phyloP scores from a whole-genome alignment of 805 yeast species.

The Groenewaldozyma salmanticensis region DNA sequence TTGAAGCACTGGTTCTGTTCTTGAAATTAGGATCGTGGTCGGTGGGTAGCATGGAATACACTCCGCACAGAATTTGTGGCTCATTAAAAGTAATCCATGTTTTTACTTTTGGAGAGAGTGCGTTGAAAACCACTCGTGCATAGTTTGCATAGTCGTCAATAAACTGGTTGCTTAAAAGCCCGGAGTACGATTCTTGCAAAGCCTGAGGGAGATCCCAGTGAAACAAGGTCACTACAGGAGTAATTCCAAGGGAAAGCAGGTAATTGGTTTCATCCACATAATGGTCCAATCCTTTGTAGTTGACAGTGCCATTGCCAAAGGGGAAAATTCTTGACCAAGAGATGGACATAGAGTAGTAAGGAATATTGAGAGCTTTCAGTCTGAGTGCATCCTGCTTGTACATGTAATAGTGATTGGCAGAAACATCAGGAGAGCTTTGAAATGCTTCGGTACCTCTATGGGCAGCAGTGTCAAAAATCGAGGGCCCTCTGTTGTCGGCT shows the following conservation, averaged over 20 bases:
- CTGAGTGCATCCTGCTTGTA: slow-evolving; percentile 28
- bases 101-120: slow-evolving; percentile 26
- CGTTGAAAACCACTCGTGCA: slow-evolving; percentile 25
- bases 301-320: slow-evolving; percentile 19
- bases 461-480: slow-evolving; percentile 20
- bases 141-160: slow-evolving; percentile 27
- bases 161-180: slow-evolving; percentile 21
- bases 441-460: slow-evolving; percentile 14
- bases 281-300: slow-evolving; percentile 23
- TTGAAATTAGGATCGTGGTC: slow-evolving; percentile 9
- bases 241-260: slow-evolving; percentile 17
- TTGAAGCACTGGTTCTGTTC: neutral
- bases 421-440: slow-evolving; percentile 14
- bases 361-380: slow-evolving; percentile 26
- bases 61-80: slow-evolving; percentile 19
- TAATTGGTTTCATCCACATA: slow-evolving; percentile 25
- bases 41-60: slow-evolving; percentile 9
- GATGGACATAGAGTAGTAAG: slow-evolving; percentile 25
- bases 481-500: slow-evolving; percentile 27
- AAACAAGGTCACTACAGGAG: slow-evolving; percentile 26
- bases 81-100: slow-evolving; percentile 28
- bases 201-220: slow-evolving; percentile 28
- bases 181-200: slow-evolving; percentile 18
- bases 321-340: slow-evolving; percentile 30
- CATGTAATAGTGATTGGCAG: slow-evolving; percentile 27